Base-by-base conservation (phyloP, 1,139 yeast species). In the Saccharomyces pastorianus region DNA sequence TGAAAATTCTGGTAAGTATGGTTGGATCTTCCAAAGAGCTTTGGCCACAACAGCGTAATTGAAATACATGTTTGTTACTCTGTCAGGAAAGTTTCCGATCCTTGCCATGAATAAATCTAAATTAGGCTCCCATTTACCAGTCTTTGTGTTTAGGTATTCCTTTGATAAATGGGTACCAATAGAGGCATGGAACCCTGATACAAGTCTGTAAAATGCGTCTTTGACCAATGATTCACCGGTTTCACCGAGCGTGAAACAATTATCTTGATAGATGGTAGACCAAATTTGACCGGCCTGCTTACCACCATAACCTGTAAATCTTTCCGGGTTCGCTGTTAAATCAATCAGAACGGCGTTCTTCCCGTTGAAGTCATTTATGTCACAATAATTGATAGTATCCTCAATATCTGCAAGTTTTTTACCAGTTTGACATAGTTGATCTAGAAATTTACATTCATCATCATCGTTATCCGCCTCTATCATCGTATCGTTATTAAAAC, bases 221-320 rank as follows among this genome's bases (percentile, higher is more conserved):
- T 91, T 93, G 65, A 95, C 98, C 11, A 78, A 70, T 69, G 97
- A 90, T 59, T 76, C 78, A 44, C 79, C 85, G 9, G 58, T 60
- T 50, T 70, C 76, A 55, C 84, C 79, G 6, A 57, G 55, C 48
- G 80, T 79, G 72, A 91, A 91, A 69, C 97, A 90, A 73, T 91
- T 90, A 66, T 93, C 97, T 51, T 83, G 82, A 70, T 95, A 95
- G 48, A 95, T 90, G 56, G 95, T 89, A 49, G 84, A 77, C 99
- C 99, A 95, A 52, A 95, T 88, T 67, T 86, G 91, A 61, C 85
- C 83, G 25, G 96, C 89, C 66, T 93, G 96, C 53, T 84, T 81
- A 34, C 99, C 99, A 48, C 91, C 87, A 68, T 95, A 95, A 0
- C 99, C 99, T 1, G 99, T 95, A 72, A 88, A 95, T 65, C 99